These are phyloP conservation scores for Eucommia ulmoides DNA, from an alignment of 257 asterid species.

Conservation along the genomic window DNA sequence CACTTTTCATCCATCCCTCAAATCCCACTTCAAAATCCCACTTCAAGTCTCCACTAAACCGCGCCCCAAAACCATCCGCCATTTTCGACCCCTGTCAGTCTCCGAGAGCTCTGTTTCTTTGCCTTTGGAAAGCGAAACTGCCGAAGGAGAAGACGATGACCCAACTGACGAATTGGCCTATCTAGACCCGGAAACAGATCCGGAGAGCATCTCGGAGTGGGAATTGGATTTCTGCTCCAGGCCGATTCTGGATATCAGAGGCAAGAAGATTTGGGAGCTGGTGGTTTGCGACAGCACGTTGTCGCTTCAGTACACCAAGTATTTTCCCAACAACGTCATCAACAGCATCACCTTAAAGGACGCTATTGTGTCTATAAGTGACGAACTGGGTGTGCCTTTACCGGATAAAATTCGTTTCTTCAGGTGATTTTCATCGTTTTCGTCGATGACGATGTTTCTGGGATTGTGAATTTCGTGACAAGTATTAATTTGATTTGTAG, in stretches of 20 bases:
- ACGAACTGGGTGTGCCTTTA: constrained; percentile 69
- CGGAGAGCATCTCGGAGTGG: constrained; percentile 71
- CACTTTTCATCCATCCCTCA: constrained; percentile 20
- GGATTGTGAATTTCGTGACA: background rate
- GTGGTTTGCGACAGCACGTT: constrained; percentile 77
- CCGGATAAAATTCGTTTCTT: constrained; percentile 76
- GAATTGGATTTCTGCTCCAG: constrained; percentile 94
- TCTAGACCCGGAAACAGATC: constrained; percentile 78
- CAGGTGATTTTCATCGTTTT: constrained; percentile 34
- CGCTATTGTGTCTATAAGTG: constrained; percentile 59
- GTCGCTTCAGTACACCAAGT: constrained; percentile 86
- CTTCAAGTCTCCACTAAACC: constrained; percentile 12
- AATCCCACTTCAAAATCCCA: constrained; percentile 17
- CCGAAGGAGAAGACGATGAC: constrained; percentile 31
- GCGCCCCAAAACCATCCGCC: constrained; percentile 12
- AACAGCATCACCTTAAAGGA: constrained; percentile 87
- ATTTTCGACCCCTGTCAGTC: constrained; percentile 29
- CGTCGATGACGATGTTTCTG: background rate
- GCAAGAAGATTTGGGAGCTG: constrained; percentile 94
- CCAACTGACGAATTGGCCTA: constrained; percentile 72
- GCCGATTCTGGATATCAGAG: constrained; percentile 94
- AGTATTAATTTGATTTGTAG: constrained; percentile 27
- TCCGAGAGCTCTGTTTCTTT: constrained; percentile 63
- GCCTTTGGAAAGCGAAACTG: constrained; percentile 33
- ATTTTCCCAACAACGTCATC: constrained; percentile 82